These are phyloP conservation scores for Potentilla sterilis DNA, from an alignment of 306 rosid species.

Conservation along the genomic window DNA sequence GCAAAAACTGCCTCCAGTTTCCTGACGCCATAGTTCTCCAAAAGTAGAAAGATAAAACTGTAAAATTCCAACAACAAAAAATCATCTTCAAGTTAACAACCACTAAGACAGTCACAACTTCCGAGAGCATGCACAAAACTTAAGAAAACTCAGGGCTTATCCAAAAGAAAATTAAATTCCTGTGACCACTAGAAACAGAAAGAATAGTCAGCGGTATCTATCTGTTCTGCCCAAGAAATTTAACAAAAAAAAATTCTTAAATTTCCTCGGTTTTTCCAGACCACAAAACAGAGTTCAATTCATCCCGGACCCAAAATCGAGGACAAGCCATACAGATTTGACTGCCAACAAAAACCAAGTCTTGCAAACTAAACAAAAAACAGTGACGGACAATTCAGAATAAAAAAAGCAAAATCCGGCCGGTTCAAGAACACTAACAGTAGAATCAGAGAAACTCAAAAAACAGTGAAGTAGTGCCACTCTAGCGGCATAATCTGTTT, in stretches of 20 bases:
- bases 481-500: no score
- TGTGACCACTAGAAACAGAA: no score
- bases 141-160: neutral
- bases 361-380: neutral
- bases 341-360: neutral
- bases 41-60: slow-evolving; percentile 90
- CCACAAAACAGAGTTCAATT: neutral
- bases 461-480: neutral
- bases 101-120: neutral
- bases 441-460: neutral
- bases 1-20: slow-evolving; percentile 94
- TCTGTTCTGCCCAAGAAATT: neutral
- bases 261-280: neutral
- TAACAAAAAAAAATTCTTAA: neutral
- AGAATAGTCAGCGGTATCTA: neutral
- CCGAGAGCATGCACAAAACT: neutral
- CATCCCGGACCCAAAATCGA: neutral
- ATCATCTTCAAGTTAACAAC: neutral
- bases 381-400: neutral
- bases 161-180: neutral
- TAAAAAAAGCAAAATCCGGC: neutral
- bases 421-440: neutral
- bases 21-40: slow-evolving; percentile 97
- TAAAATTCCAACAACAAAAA: slow-evolving; percentile 21
- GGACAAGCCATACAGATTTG: neutral